Percentiles rank a stretch among this genome's conserved stretches.
Evolutionary conservation across 192 early-diverging fungal species (phyloP).

Genomic region (Podila verticillata): DNA sequence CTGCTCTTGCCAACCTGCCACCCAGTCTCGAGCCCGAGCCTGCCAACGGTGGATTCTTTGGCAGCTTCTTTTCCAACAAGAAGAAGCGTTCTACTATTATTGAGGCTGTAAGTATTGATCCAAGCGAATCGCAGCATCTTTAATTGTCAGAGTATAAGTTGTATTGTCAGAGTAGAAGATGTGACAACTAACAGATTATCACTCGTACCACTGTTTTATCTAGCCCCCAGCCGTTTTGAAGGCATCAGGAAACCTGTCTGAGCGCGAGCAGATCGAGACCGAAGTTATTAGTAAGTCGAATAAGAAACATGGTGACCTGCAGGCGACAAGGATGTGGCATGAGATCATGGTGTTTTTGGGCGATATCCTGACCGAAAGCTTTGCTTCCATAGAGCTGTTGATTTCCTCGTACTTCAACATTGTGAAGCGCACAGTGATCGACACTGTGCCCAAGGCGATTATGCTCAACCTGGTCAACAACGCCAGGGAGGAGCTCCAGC

Average conservation of each 20-base stretch:
- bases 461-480: conserved; percentile 96
- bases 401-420: conserved; percentile 99
- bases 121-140: background rate
- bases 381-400: conserved; percentile 73
- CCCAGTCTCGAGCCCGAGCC: conserved; percentile 47
- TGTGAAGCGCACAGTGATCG: conserved; percentile 96
- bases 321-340: too few relatives aligned
- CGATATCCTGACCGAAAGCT: too few relatives aligned
- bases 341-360: too few relatives aligned
- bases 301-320: too few relatives aligned
- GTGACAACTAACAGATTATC: background rate
- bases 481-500: conserved; percentile 94
- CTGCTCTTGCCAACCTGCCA: conserved; percentile 35
- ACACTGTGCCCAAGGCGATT: conserved; percentile 98
- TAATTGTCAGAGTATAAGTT: too few relatives aligned
- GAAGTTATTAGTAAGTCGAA: conserved; percentile 93
- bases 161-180: too few relatives aligned
- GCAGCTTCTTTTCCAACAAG: conserved; percentile 92
- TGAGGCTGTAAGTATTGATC: conserved; percentile 66
- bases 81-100: conserved; percentile 77
- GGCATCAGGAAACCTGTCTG: conserved; percentile 94
- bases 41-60: conserved; percentile 89
- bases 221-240: conserved; percentile 92
- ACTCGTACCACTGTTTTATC: background rate
- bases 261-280: conserved; percentile 97